phyloP scores from a whole-genome alignment of 768 basidiomycete genomes.

The Candolleomyces aberdarensis region DNA sequence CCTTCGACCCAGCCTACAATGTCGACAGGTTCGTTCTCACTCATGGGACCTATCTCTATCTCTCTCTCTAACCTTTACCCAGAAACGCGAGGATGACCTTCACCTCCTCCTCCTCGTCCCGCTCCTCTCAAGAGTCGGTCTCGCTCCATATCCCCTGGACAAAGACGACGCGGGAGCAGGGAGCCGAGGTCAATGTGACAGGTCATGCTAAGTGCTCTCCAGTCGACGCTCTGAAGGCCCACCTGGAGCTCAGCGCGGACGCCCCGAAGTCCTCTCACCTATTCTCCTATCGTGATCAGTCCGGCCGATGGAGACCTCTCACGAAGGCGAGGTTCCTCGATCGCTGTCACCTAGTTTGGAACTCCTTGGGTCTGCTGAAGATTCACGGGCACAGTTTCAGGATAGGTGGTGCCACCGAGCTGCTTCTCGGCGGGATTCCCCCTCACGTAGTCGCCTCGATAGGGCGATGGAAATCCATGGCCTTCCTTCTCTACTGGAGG shows the following conservation, averaged over 20 bases:
- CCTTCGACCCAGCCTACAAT: constrained; percentile 7
- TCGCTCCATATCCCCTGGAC: constrained; percentile 32
- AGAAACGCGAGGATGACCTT: too few relatives aligned
- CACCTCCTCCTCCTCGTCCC: too few relatives aligned
- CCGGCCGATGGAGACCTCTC: background rate
- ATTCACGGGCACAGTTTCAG: constrained; percentile 23
- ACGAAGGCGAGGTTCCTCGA: constrained; percentile 9
- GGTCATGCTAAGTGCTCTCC: constrained; percentile 6
- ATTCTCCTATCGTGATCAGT: constrained; percentile 3
- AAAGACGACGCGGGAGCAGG: constrained; percentile 24
- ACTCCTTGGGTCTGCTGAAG: background rate
- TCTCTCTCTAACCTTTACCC: too few relatives aligned
- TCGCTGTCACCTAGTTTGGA: constrained; percentile 11
- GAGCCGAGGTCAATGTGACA: constrained; percentile 27
- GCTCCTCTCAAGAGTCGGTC: too few relatives aligned
- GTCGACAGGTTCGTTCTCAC: constrained; percentile 14
- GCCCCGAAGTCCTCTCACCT: constrained; percentile 16
- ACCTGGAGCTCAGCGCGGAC: constrained; percentile 14
- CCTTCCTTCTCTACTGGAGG: constrained; percentile 28
- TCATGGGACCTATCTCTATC: too few relatives aligned
- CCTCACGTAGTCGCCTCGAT: constrained; percentile 30
- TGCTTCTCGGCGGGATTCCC: constrained; percentile 23
- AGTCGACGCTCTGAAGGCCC: constrained; percentile 20
- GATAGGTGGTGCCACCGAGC: constrained; percentile 24
- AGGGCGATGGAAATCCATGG: constrained; percentile 30